A percentile compares a stretch with the other conserved stretches of the same genome.
These are phyloP conservation scores for Picochlorum costavermella DNA, from an alignment of 139 green algal genomes.

Conservation along the genomic window DNA sequence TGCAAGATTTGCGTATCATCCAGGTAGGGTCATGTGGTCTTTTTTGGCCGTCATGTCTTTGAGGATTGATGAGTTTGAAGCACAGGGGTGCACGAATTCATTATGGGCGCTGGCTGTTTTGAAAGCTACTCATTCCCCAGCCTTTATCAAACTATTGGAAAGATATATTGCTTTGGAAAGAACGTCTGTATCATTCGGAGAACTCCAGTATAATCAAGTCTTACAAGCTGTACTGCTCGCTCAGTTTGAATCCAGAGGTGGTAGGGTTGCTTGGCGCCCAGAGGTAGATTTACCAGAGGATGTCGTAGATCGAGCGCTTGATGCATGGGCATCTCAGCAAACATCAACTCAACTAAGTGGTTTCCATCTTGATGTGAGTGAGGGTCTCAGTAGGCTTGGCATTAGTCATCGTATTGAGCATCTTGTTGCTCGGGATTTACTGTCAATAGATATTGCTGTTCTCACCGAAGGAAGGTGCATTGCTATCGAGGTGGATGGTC, in stretches of 20 bases:
- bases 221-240: conserved; percentile 17
- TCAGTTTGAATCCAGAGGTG: conserved; percentile 14
- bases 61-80: conserved; percentile 14
- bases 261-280: conserved; percentile 9
- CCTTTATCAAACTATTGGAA: conserved; percentile 28
- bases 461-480: conserved; percentile 15
- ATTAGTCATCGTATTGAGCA: conserved; percentile 38
- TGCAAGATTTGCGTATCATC: conserved; percentile 33
- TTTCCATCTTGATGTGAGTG: conserved; percentile 40
- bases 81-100: conserved; percentile 30
- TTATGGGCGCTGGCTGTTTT: conserved; percentile 41
- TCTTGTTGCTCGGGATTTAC: conserved; percentile 23
- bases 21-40: conserved; percentile 25
- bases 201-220: conserved; percentile 34
- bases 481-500: conserved; percentile 45
- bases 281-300: conserved; percentile 30
- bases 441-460: conserved; percentile 43
- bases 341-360: conserved; percentile 20
- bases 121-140: conserved; percentile 20
- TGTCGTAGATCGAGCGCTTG: conserved; percentile 24
- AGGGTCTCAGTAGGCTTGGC: conserved; percentile 24
- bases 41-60: conserved; percentile 13
- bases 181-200: neutral
- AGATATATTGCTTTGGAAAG: conserved; percentile 20
- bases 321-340: conserved; percentile 17